Base-by-base conservation (phyloP, 1,284 basidiomycete species). In the Violaceomyces palustris region DNA sequence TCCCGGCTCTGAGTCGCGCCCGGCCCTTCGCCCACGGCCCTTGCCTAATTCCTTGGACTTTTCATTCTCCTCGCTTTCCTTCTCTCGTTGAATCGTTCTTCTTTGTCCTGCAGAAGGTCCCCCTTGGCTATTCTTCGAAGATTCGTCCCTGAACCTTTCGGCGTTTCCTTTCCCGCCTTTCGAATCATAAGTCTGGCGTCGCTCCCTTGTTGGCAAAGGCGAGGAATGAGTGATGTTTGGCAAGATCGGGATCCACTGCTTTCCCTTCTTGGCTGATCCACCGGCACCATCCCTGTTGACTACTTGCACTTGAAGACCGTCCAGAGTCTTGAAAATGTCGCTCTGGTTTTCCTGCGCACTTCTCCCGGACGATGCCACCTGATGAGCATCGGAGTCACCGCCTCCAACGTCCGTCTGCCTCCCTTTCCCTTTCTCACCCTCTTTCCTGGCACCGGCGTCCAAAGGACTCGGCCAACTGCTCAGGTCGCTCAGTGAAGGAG, bases 181-280 rank as follows among this genome's bases (percentile, higher is more conserved):
- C n/a, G n/a, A n/a, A n/a, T n/a, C n/a, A n/a, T n/a, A n/a, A n/a
- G n/a, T n/a, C n/a, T n/a, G n/a, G n/a, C n/a, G n/a, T n/a, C n/a
- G n/a, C n/a, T n/a, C n/a, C n/a, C n/a, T n/a, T n/a, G n/a, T n/a
- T n/a, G 30, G n/a, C 2, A 23, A 6, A 5, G 41, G 35, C 19
- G 41, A 19, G 2, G 41, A 21, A 14, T 50, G 56, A 19, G 61
- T 65, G 28, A 65, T 55, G 26, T 54, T 50, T 14, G 62, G 62
- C 26, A 65, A 15, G 36, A 65, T 62, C 8, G 56, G 34, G 25
- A 65, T 59, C 62, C 62, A 65, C n/a, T 62, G 49, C 38, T 60
- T 60, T 1, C 57, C 60, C 29, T 62, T 62, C 21, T 39, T 43
- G 8, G 34, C 43, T n/a, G 18, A 31, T 18, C 35, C 46, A 4